A percentile compares a stretch with the other conserved stretches of the same genome.
Conservation (phyloP, 805 yeast genomes). For the Nakazawaea pomicola region DNA sequence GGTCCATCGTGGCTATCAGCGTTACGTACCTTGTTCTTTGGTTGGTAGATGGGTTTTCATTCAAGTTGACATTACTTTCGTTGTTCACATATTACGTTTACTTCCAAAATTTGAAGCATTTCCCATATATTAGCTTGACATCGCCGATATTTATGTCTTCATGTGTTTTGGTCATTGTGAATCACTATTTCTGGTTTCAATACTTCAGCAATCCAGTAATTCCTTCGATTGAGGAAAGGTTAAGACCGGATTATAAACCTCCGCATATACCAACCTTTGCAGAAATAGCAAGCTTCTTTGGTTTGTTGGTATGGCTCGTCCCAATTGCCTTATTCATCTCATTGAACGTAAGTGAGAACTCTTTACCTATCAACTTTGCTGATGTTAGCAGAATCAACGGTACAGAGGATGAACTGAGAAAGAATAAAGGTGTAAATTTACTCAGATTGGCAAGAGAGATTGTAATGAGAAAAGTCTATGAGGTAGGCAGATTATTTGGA, state of each 20-base stretch:
- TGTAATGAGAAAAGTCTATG: constrained; percentile 41
- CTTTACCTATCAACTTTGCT: constrained; percentile 51
- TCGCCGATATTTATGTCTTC: constrained; percentile 68
- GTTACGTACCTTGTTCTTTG: constrained; percentile 49
- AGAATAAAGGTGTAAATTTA: constrained; percentile 51
- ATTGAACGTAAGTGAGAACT: constrained; percentile 85
- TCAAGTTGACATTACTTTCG: constrained; percentile 60
- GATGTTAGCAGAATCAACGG: constrained; percentile 18
- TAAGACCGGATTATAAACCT: constrained; percentile 53
- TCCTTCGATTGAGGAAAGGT: constrained; percentile 61
- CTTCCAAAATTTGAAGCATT: constrained; percentile 67
- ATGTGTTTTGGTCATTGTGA: constrained; percentile 66
- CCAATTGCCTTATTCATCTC: constrained; percentile 92
- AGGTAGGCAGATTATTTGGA: constrained; percentile 53
- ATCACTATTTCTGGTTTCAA: constrained; percentile 88
- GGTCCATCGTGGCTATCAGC: constrained; percentile 61
- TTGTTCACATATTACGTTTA: constrained; percentile 69
- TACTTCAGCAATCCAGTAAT: constrained; percentile 69
- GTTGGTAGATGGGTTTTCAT: constrained; percentile 77
- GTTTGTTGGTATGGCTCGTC: constrained; percentile 87
- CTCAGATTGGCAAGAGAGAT: constrained; percentile 62
- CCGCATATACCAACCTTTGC: constrained; percentile 75
- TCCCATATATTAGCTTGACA: constrained; percentile 77
- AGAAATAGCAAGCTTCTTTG: constrained; percentile 94
- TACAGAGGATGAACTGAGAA: constrained; percentile 30